Conservation (phyloP, 768 basidiomycete genomes). For the Leccinum sublutescens region DNA sequence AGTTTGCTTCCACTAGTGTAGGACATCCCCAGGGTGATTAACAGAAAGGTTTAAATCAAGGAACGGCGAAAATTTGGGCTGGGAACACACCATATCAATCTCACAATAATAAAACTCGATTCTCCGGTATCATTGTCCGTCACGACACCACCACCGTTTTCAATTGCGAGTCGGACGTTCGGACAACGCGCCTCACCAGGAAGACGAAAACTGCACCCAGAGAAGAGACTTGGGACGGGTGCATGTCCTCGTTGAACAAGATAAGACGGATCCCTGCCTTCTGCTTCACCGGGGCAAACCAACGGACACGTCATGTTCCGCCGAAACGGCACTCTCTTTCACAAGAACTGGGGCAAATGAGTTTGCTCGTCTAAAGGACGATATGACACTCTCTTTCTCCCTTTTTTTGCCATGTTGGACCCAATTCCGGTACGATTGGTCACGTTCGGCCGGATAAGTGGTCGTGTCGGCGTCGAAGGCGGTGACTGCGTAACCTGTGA, state of each 20-base stretch:
- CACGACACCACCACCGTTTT: constrained; percentile 55
- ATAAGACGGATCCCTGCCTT: constrained; percentile 15
- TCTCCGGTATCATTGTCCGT: constrained; percentile 44
- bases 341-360: constrained; percentile 53
- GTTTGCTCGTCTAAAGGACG: constrained; percentile 58
- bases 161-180: constrained; percentile 58
- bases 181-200: constrained; percentile 65
- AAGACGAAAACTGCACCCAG: constrained; percentile 54
- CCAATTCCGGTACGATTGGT: background rate
- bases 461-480: constrained; percentile 17
- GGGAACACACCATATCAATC: constrained; percentile 63
- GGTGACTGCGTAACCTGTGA: constrained; percentile 26
- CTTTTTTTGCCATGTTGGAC: constrained; percentile 11
- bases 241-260: background rate
- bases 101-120: constrained; percentile 65
- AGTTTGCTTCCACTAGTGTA: constrained; percentile 66
- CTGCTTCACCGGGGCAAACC: constrained; percentile 16
- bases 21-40: background rate
- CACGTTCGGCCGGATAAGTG: constrained; percentile 2
- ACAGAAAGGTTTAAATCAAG: background rate
- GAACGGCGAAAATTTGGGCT: background rate
- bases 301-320: constrained; percentile 35
- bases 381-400: constrained; percentile 44
- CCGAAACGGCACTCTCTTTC: constrained; percentile 41
- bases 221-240: constrained; percentile 40